A percentile compares a stretch with the other conserved stretches of the same genome.
Evolutionary conservation across 768 basidiomycete genomes (phyloP).

Genomic region (Termitomyces sp.): DNA sequence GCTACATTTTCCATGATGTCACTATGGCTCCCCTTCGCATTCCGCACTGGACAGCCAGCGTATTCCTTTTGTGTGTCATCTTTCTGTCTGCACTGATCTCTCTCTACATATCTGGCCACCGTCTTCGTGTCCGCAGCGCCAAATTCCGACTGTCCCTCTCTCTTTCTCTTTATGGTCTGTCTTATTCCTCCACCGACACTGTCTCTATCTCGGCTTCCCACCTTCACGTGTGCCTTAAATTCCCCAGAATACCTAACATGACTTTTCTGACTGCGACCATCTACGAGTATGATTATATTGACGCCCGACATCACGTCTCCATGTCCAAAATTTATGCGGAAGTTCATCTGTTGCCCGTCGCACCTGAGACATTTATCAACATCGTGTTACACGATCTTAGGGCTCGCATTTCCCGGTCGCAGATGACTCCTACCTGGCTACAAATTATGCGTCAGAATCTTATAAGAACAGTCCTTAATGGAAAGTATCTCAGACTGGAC

Average conservation of each 20-base stretch:
- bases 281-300: conserved; percentile 24
- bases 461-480: conserved; percentile 30
- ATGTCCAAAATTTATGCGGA: conserved; percentile 15
- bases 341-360: conserved; percentile 33
- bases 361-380: conserved; percentile 29
- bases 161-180: conserved; percentile 9
- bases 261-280: conserved; percentile 25
- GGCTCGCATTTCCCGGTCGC: conserved; percentile 26
- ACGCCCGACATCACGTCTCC: conserved; percentile 18
- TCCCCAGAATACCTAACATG: conserved; percentile 22
- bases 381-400: conserved; percentile 30
- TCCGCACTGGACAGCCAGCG: neutral
- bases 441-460: conserved; percentile 29
- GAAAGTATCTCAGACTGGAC: conserved; percentile 34
- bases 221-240: conserved; percentile 19
- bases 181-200: conserved; percentile 2
- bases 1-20: neutral
- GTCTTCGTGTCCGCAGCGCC: neutral
- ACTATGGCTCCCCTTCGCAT: neutral
- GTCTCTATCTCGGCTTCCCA: conserved; percentile 11
- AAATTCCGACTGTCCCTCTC: conserved; percentile 1
- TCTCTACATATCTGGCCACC: neutral
- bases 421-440: conserved; percentile 31
- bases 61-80: neutral
- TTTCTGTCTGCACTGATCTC: neutral